A percentile compares a stretch with the other conserved stretches of the same genome.
These are phyloP conservation scores for Paracorniculantispora psalliotae DNA, from an alignment of 2,329 filamentous ascomycete genomes.

Conservation along the genomic window DNA sequence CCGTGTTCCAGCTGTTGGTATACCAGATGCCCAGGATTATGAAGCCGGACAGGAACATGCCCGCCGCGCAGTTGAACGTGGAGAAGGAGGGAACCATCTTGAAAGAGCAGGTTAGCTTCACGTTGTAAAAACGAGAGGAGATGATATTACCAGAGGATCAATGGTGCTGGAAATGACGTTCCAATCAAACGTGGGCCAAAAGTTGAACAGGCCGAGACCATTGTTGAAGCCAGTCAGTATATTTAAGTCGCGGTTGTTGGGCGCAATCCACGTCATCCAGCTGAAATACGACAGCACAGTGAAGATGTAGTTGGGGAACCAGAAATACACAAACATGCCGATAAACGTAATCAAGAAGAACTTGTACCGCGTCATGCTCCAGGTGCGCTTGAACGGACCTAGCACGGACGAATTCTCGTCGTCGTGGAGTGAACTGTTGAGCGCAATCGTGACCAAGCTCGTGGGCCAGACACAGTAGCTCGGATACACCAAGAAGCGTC, in stretches of 20 bases:
- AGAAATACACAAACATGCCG: slow-evolving; percentile 44
- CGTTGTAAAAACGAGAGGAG: no score
- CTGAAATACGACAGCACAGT: slow-evolving; percentile 37
- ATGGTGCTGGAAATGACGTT: slow-evolving; percentile 27
- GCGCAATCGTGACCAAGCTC: slow-evolving; percentile 37
- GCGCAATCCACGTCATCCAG: slow-evolving; percentile 44
- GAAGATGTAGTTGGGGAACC: slow-evolving; percentile 44
- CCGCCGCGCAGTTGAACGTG: slow-evolving; percentile 23
- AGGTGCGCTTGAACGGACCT: slow-evolving; percentile 29
- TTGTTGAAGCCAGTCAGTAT: slow-evolving; percentile 25
- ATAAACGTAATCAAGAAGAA: slow-evolving; percentile 37
- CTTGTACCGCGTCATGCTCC: slow-evolving; percentile 32
- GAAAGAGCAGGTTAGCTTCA: no score
- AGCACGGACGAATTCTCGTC: slow-evolving; percentile 17
- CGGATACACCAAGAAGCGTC: slow-evolving; percentile 42
- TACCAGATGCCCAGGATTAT: slow-evolving; percentile 44
- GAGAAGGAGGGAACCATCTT: slow-evolving; percentile 22
- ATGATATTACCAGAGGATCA: no score
- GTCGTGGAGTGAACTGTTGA: slow-evolving; percentile 39
- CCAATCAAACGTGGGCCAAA: slow-evolving; percentile 44
- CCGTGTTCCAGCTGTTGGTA: slow-evolving; percentile 41
- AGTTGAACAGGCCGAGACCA: slow-evolving; percentile 35
- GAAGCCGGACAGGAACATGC: slow-evolving; percentile 47
- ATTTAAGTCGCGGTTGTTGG: slow-evolving; percentile 26
- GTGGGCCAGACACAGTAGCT: slow-evolving; percentile 44